Base-by-base conservation (phyloP, 805 yeast genomes). In the Starmerella potacharoeniae region DNA sequence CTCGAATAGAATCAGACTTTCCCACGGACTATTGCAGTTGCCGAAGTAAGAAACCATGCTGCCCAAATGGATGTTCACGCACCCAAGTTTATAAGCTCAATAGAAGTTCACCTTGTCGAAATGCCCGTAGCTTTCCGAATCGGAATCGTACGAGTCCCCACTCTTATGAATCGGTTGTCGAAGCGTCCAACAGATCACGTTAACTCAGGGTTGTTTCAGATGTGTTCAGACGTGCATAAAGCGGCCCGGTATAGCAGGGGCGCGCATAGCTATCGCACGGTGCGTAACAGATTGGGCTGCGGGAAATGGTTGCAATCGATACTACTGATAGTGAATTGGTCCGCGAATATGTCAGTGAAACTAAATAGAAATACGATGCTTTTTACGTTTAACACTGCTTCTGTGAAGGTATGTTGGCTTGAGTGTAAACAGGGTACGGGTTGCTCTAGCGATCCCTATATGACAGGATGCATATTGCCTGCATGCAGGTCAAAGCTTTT, bases 41-140 rank as follows among this genome's bases (percentile, higher is more conserved):
- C 91, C 91, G 55, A 70, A 73, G 63, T 83, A 83, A 0, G 86
- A 79, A 61, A 78, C 80, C 81, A 79, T 77, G 28, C n/a, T 22
- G 34, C 34, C 34, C 43, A 6, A 11, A 5, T 3, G 8, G 31
- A 22, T 22, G 43, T 31, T 17, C 22, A 30, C 13, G 13, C 7
- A 33, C 29, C 17, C 5, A 13, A 33, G 9, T 7, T 14, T 22
- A 9, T 35, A 44, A 42, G 33, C 17, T 33, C n/a, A 34, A 30
- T 11, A 16, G 28, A 22, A 35, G 22, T 39, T 31, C 30, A 16
- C 28, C 14, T 16, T 14, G 11, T 22, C 3, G 22, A 22, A 22
- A 22, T 22, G 22, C 22, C 22, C 22, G 22, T 22, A 22, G 22
- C 22, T 22, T 22, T 22, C 22, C 22, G 22, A 22, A 22, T 22